Conservation (phyloP, 2,329 filamentous ascomycete species). For the Chrysoporthe deuterocubensis region DNA sequence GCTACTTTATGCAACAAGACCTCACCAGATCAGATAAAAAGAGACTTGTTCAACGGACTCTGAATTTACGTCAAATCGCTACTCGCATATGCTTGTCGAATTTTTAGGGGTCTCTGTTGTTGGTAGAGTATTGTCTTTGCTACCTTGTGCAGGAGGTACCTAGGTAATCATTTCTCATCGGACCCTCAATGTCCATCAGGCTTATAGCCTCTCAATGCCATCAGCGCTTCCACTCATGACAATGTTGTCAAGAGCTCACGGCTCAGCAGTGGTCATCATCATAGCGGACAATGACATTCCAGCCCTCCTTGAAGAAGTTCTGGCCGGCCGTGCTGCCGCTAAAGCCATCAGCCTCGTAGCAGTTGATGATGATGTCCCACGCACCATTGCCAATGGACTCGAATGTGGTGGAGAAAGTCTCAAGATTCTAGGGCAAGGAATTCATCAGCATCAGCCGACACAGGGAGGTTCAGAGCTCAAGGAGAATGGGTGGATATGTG, state of each 20-base stretch:
- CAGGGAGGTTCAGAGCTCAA: background rate
- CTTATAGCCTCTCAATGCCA: background rate
- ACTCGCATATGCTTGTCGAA: too few relatives aligned
- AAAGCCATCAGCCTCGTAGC: background rate
- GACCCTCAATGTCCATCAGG: too few relatives aligned
- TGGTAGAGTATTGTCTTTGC: too few relatives aligned
- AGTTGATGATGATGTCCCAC: slow-evolving; percentile 10
- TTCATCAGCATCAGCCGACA: background rate
- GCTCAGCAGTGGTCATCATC: slow-evolving; percentile 5
- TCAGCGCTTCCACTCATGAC: background rate
- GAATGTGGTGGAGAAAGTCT: slow-evolving; percentile 8
- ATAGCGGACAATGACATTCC: slow-evolving; percentile 19
- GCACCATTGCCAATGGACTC: slow-evolving; percentile 13
- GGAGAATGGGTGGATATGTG: background rate
- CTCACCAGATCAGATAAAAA: background rate
- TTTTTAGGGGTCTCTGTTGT: too few relatives aligned
- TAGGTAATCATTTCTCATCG: too few relatives aligned
- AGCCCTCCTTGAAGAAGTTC: slow-evolving; percentile 14
- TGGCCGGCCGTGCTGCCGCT: slow-evolving; percentile 5
- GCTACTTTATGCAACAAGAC: background rate
- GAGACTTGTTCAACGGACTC: background rate
- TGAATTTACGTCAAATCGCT: too few relatives aligned
- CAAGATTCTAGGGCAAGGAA: background rate
- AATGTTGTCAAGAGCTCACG: background rate
- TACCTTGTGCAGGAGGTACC: too few relatives aligned